Base-by-base conservation (phyloP, 495 filamentous ascomycete genomes). In the Neurospora tetrasperma region DNA sequence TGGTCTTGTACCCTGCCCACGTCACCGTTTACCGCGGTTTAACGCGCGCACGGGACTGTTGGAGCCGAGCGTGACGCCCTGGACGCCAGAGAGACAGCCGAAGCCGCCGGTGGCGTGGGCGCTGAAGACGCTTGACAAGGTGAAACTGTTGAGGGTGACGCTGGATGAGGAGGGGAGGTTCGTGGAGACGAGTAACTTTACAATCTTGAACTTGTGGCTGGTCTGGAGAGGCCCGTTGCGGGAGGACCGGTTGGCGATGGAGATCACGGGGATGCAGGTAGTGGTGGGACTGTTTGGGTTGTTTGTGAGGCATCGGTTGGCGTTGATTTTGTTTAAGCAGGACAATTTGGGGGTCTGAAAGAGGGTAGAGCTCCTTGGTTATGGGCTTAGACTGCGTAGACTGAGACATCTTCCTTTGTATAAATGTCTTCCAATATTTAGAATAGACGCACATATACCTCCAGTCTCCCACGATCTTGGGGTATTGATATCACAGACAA, bases 141-240 rank as follows among this genome's bases (percentile, higher is more conserved):
- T 96, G 46, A 84, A 86, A 72, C 75, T 99, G 68, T 76, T 95
- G 54, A 83, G 86, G 16, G 81, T 97, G 16, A 86, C 86, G 76
- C 75, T 83, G 44, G 88, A 96, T 74, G 83, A 87, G 38, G 81
- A 90, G 42, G 93, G 92, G 0, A 79, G 86, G 74, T 92, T 98
- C 75, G 83, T 88, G 7, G 91, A 96, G 79, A 95, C 89, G 14
- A 91, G 87, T n/a, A 99, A 99, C 76, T 85, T 99, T 70, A 99
- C 96, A 0, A 87, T 98, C 20, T 80, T 99, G 72, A 99, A 99
- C 78, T 86, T 99, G 59, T 99, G 95, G 96, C 82, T 99, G 69
- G 93, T 98, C 38, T 97, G 93, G 93, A 90, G 93, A 82, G 96
- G 96, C 1, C 96, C 96, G 0, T 89, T 94, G 89, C 88, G 90